phyloP scores from a whole-genome alignment of 805 yeast genomes.

The Candida coquimbonensis region DNA sequence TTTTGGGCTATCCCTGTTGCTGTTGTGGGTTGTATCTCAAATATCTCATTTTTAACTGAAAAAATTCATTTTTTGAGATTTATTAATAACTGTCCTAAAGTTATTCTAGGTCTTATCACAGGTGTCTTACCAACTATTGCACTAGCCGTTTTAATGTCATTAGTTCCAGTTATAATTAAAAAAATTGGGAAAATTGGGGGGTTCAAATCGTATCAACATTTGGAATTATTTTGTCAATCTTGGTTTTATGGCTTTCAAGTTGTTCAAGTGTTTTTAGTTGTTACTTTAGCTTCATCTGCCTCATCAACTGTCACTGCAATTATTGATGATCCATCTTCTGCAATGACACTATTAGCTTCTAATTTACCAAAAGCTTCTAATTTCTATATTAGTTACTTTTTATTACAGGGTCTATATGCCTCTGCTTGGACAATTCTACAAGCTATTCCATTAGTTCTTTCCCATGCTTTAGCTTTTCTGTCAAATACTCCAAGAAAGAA shows the following conservation, averaged over 20 bases:
- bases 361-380: slow-evolving; percentile 87
- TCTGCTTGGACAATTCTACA: slow-evolving; percentile 76
- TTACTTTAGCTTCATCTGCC: slow-evolving; percentile 79
- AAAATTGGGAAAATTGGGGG: slow-evolving; percentile 74
- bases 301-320: slow-evolving; percentile 68
- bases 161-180: slow-evolving; percentile 81
- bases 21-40: slow-evolving; percentile 92
- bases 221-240: slow-evolving; percentile 77
- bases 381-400: slow-evolving; percentile 77
- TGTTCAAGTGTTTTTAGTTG: slow-evolving; percentile 79
- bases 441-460: slow-evolving; percentile 62
- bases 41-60: slow-evolving; percentile 65
- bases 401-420: slow-evolving; percentile 73
- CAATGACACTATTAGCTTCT: slow-evolving; percentile 66
- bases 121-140: slow-evolving; percentile 80
- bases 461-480: slow-evolving; percentile 64
- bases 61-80: slow-evolving; percentile 70
- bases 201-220: slow-evolving; percentile 56
- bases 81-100: slow-evolving; percentile 64
- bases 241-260: slow-evolving; percentile 91
- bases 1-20: slow-evolving; percentile 98
- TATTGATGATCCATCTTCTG: slow-evolving; percentile 55
- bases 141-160: slow-evolving; percentile 74
- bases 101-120: slow-evolving; percentile 75
- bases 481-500: slow-evolving; percentile 89